These are phyloP conservation scores for Vickermania ingenoplastis DNA, from an alignment of 208 protist genomes.

Conservation along the genomic window DNA sequence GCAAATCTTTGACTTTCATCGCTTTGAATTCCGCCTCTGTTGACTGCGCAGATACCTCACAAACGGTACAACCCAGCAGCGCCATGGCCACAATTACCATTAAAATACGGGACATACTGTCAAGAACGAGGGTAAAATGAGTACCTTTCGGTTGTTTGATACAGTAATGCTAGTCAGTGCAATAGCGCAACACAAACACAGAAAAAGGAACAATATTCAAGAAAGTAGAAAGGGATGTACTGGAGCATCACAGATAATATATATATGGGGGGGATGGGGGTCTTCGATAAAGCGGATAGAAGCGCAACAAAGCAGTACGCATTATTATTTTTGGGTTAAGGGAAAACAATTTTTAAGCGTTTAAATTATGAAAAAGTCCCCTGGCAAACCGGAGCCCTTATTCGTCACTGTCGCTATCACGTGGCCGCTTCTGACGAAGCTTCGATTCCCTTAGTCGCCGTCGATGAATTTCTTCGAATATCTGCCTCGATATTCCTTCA, in stretches of 20 bases:
- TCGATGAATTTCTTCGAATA: slow-evolving; percentile 74
- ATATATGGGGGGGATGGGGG: too few relatives aligned
- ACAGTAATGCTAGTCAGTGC: neutral
- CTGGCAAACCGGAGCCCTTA: too few relatives aligned
- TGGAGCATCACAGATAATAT: too few relatives aligned
- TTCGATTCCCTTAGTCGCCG: slow-evolving; percentile 12
- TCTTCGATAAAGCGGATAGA: too few relatives aligned
- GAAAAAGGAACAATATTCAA: too few relatives aligned
- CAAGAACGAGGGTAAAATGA: neutral
- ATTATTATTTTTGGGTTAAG: too few relatives aligned
- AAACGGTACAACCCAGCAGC: neutral
- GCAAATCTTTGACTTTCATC: slow-evolving; percentile 86
- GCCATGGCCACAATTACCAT: neutral
- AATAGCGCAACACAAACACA: too few relatives aligned
- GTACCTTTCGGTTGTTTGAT: neutral
- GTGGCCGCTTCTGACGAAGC: slow-evolving; percentile 7
- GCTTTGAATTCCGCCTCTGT: slow-evolving; percentile 68
- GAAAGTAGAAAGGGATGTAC: too few relatives aligned
- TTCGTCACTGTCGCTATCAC: slow-evolving; percentile 7
- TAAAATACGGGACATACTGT: neutral
- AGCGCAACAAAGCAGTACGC: too few relatives aligned
- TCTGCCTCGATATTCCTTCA: slow-evolving; percentile 61
- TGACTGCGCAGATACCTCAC: neutral
- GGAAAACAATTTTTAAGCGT: too few relatives aligned
- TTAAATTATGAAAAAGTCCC: too few relatives aligned